Base-by-base conservation (phyloP, 2,329 filamentous ascomycete species). In the Sclerotiophoma versabilis region DNA sequence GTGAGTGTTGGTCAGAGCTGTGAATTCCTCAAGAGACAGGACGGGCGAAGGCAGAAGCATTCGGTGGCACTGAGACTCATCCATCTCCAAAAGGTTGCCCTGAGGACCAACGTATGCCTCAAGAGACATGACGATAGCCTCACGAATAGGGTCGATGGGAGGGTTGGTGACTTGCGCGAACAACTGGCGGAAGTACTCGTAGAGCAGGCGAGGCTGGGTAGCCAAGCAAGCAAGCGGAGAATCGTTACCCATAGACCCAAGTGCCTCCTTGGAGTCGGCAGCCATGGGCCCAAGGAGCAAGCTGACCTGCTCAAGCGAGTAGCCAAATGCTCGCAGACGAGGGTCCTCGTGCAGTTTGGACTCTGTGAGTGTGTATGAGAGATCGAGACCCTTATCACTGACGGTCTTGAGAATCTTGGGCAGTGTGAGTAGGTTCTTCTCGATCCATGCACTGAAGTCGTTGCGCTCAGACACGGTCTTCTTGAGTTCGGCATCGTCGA, bases 111-210 rank as follows among this genome's bases (percentile, higher is more conserved):
- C 91, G 73, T 97, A 98, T 69, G 93, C 96, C 74, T 96, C 93
- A 33, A 98, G 80, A 50, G 93, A 97, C 93, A 98, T 98, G 76
- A 98, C 93, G 69, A 97, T 95, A 23, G 93, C 93, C 82, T 98
- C 93, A 76, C 93, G 86, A 67, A 98, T 98, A 26, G 93, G 93
- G 72, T 98, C 93, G 71, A 98, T 98, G 12, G 93, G 93, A 64
- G 93, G 93, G 77, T 98, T 98, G 58, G 93, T 98, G 75, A 98
- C 93, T 79, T 98, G 93, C 9, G 93, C 93, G 75, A 98, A 98
- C 36, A 98, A 87, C 80, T 98, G 91, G 59, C 93, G 88, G 88
- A 98, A 98, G 80, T 98, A 98, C 76, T 97, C 93, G 76, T 91
- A 96, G 17, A 97, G 84, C 48, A 96, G 82, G 65, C 93, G 90